Evolutionary conservation across 225 moss, liverwort and hornwort species (phyloP), one percentile per base, ranked within the genome.

Genomic region (Marchantia polymorpha): DNA sequence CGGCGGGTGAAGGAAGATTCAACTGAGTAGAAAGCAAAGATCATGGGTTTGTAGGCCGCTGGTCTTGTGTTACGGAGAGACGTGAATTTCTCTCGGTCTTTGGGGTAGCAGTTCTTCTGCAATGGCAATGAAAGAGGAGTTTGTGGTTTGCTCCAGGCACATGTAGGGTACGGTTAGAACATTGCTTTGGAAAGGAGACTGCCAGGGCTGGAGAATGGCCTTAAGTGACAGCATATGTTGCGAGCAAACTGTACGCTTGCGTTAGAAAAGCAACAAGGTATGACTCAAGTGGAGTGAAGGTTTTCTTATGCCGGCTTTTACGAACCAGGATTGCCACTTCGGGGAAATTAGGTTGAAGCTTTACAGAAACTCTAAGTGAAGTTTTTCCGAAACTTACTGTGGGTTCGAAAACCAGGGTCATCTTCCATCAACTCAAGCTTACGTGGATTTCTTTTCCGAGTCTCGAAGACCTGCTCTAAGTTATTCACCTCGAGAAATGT

Each of bases 251-350:
- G 48, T 22, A 0, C 58, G 75, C 19, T 8, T 13, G 58, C 10
- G 54, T 13, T 75, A 46, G 19, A 14, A 14, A 58, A 25, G 67
- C 16, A 22, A 72, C 64, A 53, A 55, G 77, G 26, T 58, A 29
- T 73, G 77, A 56, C 29, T 68, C 51, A 20, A 46, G 14, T 77
- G 78, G 56, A 68, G 78, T 78, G 73, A 81, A 74, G 78, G 69
- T 75, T 55, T 86, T 86, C 82, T 86, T 86, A 86, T 86, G 86
- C 86, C 86, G 82, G 80, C 70, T 83, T 68, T 65, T 12, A 72
- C 61, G 77, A 69, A 68, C 65, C 61, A 73, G 50, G 78, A 77
- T 80, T 80, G 67, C 74, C 68, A 77, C 67, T 61, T 83, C 78
- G 29, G 68, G 30, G 67, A 67, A 31, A 50, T 78, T 66, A 78